Base-by-base conservation (phyloP, 805 yeast species). In the Starmerella roubikii region DNA sequence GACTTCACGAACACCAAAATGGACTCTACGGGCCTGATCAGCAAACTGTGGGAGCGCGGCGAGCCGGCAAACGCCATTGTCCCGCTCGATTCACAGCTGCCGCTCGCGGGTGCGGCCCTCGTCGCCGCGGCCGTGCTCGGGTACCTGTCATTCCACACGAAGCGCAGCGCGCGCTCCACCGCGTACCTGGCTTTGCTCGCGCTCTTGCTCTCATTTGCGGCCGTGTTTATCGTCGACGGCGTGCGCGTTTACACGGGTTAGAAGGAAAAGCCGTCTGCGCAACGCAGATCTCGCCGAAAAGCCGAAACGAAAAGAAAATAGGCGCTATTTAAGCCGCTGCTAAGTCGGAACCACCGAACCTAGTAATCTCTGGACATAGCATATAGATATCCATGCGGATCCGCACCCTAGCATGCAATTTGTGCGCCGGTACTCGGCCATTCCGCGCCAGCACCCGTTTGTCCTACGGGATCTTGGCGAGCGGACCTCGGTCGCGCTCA, bases 161-260 rank as follows among this genome's bases (percentile, higher is more conserved):
- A 19, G 19, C 6, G 17, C 7, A 7, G 4, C 4, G 11, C 8
- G 15, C 13, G 7, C 25, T 19, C 25, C n/a, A 6, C 13, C 12
- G 27, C 25, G 11, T n/a, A 7, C 30, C 28, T 56, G 9, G 12
- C 55, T 4, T 30, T 17, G 56, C 62, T 40, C 44, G 50, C 8
- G 30, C 54, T 11, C 65, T 63, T 2, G 56, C 66, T 16, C 19
- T 58, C n/a, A 53, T 54, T 66, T 38, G 67, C 66, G 18, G 46
- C 60, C 20, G 60, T 68, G 16, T 64, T 64, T 40, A 41, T 65
- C 22, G 56, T 66, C 17, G 56, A 68, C 43, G 60, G 65, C 7
- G 62, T 67, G 30, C 72, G 68, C 25, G 72, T 68, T 2, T 68
- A 68, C 47, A 62, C 66, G 25, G 54, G 54, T 29, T 51, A 33